phyloP scores from a whole-genome alignment of 805 yeast species.

The Kazachstania psychrophila region DNA sequence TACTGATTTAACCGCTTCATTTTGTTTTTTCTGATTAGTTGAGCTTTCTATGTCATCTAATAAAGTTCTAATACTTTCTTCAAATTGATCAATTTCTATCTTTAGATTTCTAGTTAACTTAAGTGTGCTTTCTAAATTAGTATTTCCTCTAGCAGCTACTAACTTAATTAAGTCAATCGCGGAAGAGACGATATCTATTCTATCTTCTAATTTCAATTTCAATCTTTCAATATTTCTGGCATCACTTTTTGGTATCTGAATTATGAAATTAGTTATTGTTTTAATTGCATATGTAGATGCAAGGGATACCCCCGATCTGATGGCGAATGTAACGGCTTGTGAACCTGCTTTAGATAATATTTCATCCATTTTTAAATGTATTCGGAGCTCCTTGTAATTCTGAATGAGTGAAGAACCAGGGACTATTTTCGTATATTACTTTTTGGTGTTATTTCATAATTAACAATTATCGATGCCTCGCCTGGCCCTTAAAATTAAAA shows the following conservation, averaged over 20 bases:
- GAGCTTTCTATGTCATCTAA: constrained; percentile 28
- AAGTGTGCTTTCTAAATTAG: constrained; percentile 46
- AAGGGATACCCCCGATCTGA: constrained; percentile 62
- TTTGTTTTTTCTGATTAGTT: constrained; percentile 19
- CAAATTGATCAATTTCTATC: constrained; percentile 49
- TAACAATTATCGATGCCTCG: too few species aligned
- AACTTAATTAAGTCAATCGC: constrained; percentile 61
- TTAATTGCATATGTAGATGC: constrained; percentile 68
- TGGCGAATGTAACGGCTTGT: constrained; percentile 73
- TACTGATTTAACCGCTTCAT: constrained; percentile 36
- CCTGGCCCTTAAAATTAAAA: too few species aligned
- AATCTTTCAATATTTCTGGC: constrained; percentile 35
- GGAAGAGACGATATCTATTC: constrained; percentile 51
- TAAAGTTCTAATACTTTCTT: constrained; percentile 37
- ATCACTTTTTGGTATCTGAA: constrained; percentile 40
- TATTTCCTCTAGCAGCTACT: constrained; percentile 53
- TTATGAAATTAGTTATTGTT: constrained; percentile 46
- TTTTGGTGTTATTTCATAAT: too few species aligned
- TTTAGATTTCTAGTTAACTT: constrained; percentile 47
- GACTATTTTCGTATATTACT: too few species aligned
- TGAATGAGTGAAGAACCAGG: too few species aligned
- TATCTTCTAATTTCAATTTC: constrained; percentile 41
- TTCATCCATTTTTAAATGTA: constrained; percentile 33
- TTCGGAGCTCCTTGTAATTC: too few species aligned
- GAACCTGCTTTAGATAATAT: constrained; percentile 50